Base-by-base conservation (phyloP, 257 asterid species). In the Penstemon eatonii region DNA sequence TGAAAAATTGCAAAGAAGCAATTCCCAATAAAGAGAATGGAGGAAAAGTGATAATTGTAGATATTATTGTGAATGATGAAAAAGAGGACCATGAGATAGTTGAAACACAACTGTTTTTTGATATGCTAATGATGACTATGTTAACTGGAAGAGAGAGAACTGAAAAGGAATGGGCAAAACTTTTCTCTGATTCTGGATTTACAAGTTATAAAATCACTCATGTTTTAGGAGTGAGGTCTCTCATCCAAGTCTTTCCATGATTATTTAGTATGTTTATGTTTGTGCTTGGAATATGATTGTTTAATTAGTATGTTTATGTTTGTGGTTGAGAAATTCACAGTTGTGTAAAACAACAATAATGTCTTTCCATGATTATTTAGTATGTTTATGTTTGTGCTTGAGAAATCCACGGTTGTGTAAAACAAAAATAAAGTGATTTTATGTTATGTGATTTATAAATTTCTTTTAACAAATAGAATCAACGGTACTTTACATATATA, bases 101-200 rank as follows among this genome's bases (percentile, higher is more conserved):
- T 5, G 63, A 74, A 68, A 54, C 63, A 4, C 40, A 74, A 44
- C 66, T 67, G 25, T 4, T 37, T 4, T 74, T 12, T 44, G 74
- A 74, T 68, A 36, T 74, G 72, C 4, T 61, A 40, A 68, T 74
- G 70, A 19, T 68, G 63, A 39, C 45, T 5, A 2, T 36, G 0
- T 1, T 68, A 4, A 46, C 11, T 5, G 74, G 70, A 13, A 67
- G 4, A 47, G 61, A 74, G 38, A 54, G 78, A 54, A 59, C 9
- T 18, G 66, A 67, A 55, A 54, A 65, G 49, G 66, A 68, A 46
- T 68, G 74, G 74, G 66, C 46, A 60, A 74, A 44, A 5, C 8
- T 74, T 5, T 67, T 60, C 51, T 25, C 12, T 37, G 78, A 60
- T n/a, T 65, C 66, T 60, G 74, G 70, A 6, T 74, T 67, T 57